phyloP scores from a whole-genome alignment of 2,329 filamentous ascomycete species.

The Trichoderma koningii region DNA sequence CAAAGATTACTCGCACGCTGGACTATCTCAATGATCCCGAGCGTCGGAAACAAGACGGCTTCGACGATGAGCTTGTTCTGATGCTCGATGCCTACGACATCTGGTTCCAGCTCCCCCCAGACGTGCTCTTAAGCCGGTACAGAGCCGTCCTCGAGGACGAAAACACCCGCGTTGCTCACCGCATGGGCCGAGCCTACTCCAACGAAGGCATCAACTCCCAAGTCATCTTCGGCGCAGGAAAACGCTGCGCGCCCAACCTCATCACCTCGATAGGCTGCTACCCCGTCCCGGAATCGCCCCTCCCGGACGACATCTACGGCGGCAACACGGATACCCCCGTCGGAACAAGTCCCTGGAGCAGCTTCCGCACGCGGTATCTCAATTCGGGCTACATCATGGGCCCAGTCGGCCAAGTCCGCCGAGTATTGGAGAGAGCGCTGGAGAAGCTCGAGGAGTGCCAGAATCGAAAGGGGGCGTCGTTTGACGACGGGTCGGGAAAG shows the following conservation, averaged over 20 bases:
- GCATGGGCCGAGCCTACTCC: conserved; percentile 34
- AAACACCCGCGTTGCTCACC: conserved; percentile 31
- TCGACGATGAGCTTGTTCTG: conserved; percentile 37
- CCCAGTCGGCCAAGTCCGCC: conserved; percentile 32
- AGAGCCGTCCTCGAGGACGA: conserved; percentile 33
- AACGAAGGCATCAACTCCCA: conserved; percentile 32
- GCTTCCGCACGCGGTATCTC: conserved; percentile 35
- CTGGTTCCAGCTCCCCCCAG: conserved; percentile 40
- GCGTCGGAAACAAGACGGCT: conserved; percentile 29
- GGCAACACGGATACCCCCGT: conserved; percentile 33
- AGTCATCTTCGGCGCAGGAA: conserved; percentile 36
- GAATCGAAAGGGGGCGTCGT: conserved; percentile 13
- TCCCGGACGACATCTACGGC: conserved; percentile 33
- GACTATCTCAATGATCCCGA: conserved; percentile 35
- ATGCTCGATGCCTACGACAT: conserved; percentile 40
- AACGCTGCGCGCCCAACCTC: conserved; percentile 36
- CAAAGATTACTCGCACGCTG: conserved; percentile 36
- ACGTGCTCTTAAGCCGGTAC: conserved; percentile 35
- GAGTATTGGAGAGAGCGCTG: conserved; percentile 33
- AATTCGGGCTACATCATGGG: conserved; percentile 36
- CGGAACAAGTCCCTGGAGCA: conserved; percentile 29
- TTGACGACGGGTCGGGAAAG: conserved; percentile 28
- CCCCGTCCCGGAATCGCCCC: conserved; percentile 35
- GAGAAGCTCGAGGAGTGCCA: conserved; percentile 32
- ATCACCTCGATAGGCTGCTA: conserved; percentile 35